Percentiles rank a stretch among this genome's conserved stretches.
Evolutionary conservation across 768 basidiomycete species (phyloP).

Genomic region (Infundibulicybe gibba): DNA sequence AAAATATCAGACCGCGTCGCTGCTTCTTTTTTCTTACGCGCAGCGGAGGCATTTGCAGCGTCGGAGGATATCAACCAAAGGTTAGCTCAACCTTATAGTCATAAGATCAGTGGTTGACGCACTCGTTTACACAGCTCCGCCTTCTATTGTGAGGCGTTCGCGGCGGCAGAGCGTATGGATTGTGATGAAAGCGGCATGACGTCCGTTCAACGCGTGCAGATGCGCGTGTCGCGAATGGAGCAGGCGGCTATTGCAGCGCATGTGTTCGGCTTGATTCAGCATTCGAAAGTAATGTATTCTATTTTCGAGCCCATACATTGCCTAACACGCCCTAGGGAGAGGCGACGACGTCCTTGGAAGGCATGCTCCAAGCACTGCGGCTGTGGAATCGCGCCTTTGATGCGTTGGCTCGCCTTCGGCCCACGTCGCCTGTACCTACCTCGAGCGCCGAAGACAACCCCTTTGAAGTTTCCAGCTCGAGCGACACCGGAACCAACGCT

Average conservation of each 20-base stretch:
- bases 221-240: slow-evolving; percentile 58
- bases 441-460: slow-evolving; percentile 47
- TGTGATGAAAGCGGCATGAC: slow-evolving; percentile 44
- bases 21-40: slow-evolving; percentile 55
- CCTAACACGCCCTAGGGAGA: slow-evolving; percentile 47
- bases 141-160: slow-evolving; percentile 59
- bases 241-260: slow-evolving; percentile 69
- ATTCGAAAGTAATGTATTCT: slow-evolving; percentile 44
- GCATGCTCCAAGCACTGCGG: slow-evolving; percentile 66
- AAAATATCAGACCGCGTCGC: slow-evolving; percentile 48
- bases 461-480: slow-evolving; percentile 46
- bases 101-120: slow-evolving; percentile 1
- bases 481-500: slow-evolving; percentile 10
- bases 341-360: slow-evolving; percentile 48
- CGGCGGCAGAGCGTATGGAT: slow-evolving; percentile 36
- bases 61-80: slow-evolving; percentile 57
- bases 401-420: slow-evolving; percentile 55
- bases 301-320: slow-evolving; percentile 1
- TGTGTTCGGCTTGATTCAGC: slow-evolving; percentile 67
- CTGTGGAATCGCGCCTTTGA: slow-evolving; percentile 82
- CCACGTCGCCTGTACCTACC: slow-evolving; percentile 19
- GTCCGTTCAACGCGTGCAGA: slow-evolving; percentile 53
- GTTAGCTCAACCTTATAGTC: slow-evolving; percentile 27
- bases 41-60: slow-evolving; percentile 61
- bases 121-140: slow-evolving; percentile 29